These are phyloP conservation scores for Sisymbrium irio DNA, from an alignment of 345 rosid genomes.

Conservation along the genomic window DNA sequence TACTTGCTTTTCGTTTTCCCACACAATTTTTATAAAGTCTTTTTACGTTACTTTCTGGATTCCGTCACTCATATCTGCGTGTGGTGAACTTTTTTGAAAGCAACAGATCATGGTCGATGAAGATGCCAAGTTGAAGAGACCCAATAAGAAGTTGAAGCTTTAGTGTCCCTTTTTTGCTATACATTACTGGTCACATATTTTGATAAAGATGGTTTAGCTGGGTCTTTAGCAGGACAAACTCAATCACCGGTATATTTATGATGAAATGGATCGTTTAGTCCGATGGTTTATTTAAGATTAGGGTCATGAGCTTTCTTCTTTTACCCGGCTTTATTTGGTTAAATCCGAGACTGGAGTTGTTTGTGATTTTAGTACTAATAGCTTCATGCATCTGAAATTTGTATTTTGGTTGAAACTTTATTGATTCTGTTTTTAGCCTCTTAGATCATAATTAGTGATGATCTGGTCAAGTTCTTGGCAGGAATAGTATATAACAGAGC, in stretches of 20 bases:
- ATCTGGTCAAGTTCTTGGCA: constrained; percentile 5
- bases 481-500: background rate
- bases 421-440: background rate
- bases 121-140: constrained; percentile 30
- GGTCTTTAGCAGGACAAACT: background rate
- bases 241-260: background rate
- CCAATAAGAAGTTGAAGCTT: constrained; percentile 44
- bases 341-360: constrained; percentile 2
- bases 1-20: constrained; percentile 27
- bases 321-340: background rate
- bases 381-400: constrained; percentile 9
- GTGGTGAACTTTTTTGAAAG: constrained; percentile 20
- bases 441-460: background rate
- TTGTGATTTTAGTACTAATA: constrained; percentile 19
- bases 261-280: background rate
- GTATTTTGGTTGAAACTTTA: background rate
- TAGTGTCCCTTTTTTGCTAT: constrained; percentile 21
- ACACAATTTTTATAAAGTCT: constrained; percentile 15
- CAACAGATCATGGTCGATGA: constrained; percentile 35
- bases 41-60: constrained; percentile 18
- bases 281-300: background rate
- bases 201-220: constrained; percentile 17
- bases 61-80: constrained; percentile 21
- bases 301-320: constrained; percentile 4
- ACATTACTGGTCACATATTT: constrained; percentile 11